These are phyloP conservation scores for Globisporangium nunn DNA, from an alignment of 352 stramenopile genomes.

Conservation along the genomic window DNA sequence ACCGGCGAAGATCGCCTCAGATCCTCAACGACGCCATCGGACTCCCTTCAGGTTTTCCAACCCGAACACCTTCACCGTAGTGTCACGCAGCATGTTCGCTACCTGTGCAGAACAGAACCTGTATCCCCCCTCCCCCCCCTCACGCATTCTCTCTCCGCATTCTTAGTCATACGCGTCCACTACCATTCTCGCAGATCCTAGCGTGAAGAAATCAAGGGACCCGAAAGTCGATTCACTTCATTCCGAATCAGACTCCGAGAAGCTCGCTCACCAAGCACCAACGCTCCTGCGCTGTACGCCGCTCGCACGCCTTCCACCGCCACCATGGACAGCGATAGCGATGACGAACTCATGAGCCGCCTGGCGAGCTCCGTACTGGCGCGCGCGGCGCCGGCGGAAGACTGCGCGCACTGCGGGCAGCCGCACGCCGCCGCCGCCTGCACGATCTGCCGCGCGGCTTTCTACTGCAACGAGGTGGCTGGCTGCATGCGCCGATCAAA, in stretches of 20 bases:
- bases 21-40: neutral
- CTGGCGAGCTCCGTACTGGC: conserved; percentile 38
- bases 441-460: conserved; percentile 55
- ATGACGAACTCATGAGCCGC: conserved; percentile 81
- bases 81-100: no score
- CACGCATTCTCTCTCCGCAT: no score
- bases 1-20: neutral
- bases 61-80: neutral
- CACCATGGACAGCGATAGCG: conserved; percentile 68
- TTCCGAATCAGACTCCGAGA: no score
- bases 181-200: no score
- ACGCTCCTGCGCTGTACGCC: neutral
- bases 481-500: neutral
- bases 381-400: conserved; percentile 25
- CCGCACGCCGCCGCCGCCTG: conserved; percentile 47
- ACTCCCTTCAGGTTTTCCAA: neutral
- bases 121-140: no score
- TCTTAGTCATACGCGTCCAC: no score
- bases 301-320: no score
- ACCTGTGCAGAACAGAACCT: no score
- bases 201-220: no score
- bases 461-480: conserved; percentile 68
- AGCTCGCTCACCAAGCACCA: neutral
- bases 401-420: conserved; percentile 71
- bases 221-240: no score